These are phyloP conservation scores for Pichia kluyveri DNA, from an alignment of 805 yeast genomes.

Conservation along the genomic window DNA sequence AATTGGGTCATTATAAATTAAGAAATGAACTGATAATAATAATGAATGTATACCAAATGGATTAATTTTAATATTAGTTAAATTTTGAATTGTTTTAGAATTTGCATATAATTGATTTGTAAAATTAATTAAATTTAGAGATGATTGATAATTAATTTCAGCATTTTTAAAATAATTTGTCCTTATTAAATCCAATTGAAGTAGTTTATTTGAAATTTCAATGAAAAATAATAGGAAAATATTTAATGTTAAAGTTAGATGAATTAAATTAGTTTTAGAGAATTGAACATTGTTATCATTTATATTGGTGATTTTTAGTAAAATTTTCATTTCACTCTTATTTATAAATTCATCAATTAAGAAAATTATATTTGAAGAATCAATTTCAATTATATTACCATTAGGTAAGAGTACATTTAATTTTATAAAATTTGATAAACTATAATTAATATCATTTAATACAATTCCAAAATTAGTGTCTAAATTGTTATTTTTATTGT, in stretches of 20 bases:
- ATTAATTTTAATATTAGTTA: constrained; percentile 6
- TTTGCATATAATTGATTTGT: background rate
- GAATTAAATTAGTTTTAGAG: background rate
- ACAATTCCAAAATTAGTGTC: constrained; percentile 9
- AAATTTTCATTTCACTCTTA: background rate
- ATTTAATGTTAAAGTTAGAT: constrained; percentile 7
- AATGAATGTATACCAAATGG: constrained; percentile 10
- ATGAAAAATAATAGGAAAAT: constrained; percentile 4
- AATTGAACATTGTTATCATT: background rate
- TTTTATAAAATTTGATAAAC: background rate
- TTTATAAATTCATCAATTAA: constrained; percentile 9
- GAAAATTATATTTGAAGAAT: constrained; percentile 37
- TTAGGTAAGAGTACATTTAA: constrained; percentile 13
- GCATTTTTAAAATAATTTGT: constrained; percentile 7
- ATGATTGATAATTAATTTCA: constrained; percentile 8
- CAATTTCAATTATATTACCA: constrained; percentile 45
- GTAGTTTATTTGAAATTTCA: constrained; percentile 1
- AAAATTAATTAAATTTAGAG: constrained; percentile 5
- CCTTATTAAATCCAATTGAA: constrained; percentile 5
- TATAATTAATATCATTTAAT: constrained; percentile 7
- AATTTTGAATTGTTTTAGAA: constrained; percentile 8
- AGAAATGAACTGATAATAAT: constrained; percentile 15
- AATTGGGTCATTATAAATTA: constrained; percentile 19
- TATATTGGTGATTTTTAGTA: background rate
- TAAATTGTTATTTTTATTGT: too few relatives aligned